Conservation (phyloP, 148 eudicot genomes). For the Dysphania ambrosioides region DNA sequence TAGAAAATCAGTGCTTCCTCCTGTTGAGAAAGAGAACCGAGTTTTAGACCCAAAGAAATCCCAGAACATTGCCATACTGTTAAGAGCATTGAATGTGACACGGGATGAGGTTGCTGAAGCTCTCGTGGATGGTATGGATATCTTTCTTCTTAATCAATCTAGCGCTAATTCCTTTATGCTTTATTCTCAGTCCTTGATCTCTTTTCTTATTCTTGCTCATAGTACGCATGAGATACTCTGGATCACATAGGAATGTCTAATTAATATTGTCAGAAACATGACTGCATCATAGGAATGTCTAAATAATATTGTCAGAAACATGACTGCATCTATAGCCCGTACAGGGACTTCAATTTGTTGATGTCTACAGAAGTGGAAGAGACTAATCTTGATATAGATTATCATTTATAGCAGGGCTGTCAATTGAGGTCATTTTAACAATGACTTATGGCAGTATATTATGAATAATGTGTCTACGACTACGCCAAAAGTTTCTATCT, state of each 20-base stretch:
- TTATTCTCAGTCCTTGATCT: background rate
- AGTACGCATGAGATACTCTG: background rate
- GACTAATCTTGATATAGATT: too few species aligned
- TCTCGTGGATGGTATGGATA: slow-evolving; percentile 44
- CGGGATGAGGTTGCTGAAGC: slow-evolving; percentile 58
- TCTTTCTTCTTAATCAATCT: background rate
- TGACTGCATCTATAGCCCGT: background rate
- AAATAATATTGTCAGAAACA: too few species aligned
- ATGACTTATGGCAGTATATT: background rate
- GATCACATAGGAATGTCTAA: background rate
- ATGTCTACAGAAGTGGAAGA: background rate
- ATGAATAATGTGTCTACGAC: too few species aligned
- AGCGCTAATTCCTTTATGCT: background rate
- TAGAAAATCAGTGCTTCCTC: slow-evolving; percentile 31
- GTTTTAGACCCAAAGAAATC: slow-evolving; percentile 58
- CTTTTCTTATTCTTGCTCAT: background rate
- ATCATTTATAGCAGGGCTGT: too few species aligned
- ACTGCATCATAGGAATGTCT: too few species aligned
- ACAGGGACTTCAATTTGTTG: background rate
- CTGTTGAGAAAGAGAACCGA: slow-evolving; percentile 40
- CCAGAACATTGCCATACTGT: slow-evolving; percentile 51
- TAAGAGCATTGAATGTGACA: slow-evolving; percentile 55
- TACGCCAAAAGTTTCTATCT: too few species aligned
- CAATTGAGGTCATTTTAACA: background rate
- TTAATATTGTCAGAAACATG: background rate